phyloP scores from a whole-genome alignment of 306 rosid genomes.

The Fragaria vesca region DNA sequence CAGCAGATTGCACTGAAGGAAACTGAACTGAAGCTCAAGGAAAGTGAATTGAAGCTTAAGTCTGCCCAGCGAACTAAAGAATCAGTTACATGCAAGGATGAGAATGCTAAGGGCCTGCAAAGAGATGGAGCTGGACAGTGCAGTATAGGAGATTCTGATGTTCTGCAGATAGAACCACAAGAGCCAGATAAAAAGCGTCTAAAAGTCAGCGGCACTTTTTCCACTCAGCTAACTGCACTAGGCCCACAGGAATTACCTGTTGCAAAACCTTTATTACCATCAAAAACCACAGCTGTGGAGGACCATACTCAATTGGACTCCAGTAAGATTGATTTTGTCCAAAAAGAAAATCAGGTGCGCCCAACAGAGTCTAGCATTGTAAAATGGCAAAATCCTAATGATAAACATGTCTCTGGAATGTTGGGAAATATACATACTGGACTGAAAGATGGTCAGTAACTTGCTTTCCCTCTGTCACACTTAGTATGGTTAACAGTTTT shows the following conservation, averaged over 20 bases:
- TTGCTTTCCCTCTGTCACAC: slow-evolving; percentile 23
- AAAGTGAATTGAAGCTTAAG: slow-evolving; percentile 76
- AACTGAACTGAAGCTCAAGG: slow-evolving; percentile 53
- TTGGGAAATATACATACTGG: slow-evolving; percentile 45
- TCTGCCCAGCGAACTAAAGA: slow-evolving; percentile 73
- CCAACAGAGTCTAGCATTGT: slow-evolving; percentile 43
- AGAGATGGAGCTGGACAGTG: slow-evolving; percentile 43
- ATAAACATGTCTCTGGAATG: slow-evolving; percentile 38
- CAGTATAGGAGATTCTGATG: slow-evolving; percentile 29
- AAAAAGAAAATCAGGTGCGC: slow-evolving; percentile 37
- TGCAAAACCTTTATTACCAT: slow-evolving; percentile 37
- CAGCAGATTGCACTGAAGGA: slow-evolving; percentile 90
- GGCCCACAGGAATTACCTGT: slow-evolving; percentile 38
- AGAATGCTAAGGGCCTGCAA: slow-evolving; percentile 37
- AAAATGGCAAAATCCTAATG: slow-evolving; percentile 40
- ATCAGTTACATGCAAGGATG: slow-evolving; percentile 45
- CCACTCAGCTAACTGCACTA: slow-evolving; percentile 33
- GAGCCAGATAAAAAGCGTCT: slow-evolving; percentile 71
- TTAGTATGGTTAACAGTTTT: not conserved
- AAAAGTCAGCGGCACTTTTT: slow-evolving; percentile 48
- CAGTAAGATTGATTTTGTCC: slow-evolving; percentile 36
- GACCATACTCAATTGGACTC: slow-evolving; percentile 30
- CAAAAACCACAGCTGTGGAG: slow-evolving; percentile 41
- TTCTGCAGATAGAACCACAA: slow-evolving; percentile 43
- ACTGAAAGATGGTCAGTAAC: slow-evolving; percentile 51